Conservation (phyloP, 2,329 filamentous ascomycete species). For the Lithohypha guttulata region DNA sequence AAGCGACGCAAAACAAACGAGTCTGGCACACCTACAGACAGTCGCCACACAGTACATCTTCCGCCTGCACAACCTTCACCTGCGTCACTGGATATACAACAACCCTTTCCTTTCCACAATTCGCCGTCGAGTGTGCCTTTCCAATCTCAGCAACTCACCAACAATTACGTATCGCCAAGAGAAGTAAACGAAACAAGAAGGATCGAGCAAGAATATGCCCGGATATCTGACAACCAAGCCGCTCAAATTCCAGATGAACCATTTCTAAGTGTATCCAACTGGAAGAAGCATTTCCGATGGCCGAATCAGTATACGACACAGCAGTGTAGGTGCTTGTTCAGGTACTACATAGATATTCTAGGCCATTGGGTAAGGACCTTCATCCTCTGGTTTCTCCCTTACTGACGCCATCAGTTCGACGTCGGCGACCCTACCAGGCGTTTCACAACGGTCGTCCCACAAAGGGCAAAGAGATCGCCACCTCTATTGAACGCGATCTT, state of each 20-base stretch:
- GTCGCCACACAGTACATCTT: constrained; percentile 13
- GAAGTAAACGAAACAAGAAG: constrained; percentile 15
- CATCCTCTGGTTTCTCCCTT: no score
- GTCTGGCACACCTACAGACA: neutral
- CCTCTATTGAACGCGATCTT: constrained; percentile 22
- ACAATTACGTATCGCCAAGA: constrained; percentile 3
- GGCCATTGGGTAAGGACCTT: constrained; percentile 18
- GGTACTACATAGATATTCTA: constrained; percentile 22
- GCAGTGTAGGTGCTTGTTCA: constrained; percentile 22
- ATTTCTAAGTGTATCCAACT: constrained; percentile 17
- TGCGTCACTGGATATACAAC: constrained; percentile 10
- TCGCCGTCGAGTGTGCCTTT: neutral
- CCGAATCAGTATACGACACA: constrained; percentile 21
- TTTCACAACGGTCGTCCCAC: constrained; percentile 19
- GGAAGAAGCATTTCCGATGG: constrained; percentile 21
- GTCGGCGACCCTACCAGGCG: constrained; percentile 19
- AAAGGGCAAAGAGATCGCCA: constrained; percentile 18
- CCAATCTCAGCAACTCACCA: neutral
- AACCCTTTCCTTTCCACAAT: neutral
- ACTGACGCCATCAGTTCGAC: constrained; percentile 16
- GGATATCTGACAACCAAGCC: constrained; percentile 18
- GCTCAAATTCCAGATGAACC: constrained; percentile 17
- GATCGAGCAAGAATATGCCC: constrained; percentile 19
- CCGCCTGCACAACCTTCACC: constrained; percentile 16
- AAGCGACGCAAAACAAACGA: constrained; percentile 11